Evolutionary conservation across 192 early-diverging fungal species (phyloP), one percentile per base, ranked within the genome.

Genomic region (Thoreauomyces humboldtii): DNA sequence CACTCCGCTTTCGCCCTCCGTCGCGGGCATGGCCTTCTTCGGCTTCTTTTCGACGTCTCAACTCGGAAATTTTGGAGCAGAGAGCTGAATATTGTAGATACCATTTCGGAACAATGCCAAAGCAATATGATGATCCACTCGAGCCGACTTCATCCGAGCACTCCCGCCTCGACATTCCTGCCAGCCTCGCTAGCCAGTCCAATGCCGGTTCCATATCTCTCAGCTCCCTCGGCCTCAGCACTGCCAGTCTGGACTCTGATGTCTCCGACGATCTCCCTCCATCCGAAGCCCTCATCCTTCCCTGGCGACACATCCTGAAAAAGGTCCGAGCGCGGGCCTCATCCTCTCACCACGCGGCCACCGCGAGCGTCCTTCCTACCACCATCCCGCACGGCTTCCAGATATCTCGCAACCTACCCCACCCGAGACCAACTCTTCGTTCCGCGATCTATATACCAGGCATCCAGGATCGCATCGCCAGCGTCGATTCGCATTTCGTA

Each of bases 351-450:
- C 9, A 41, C 9, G 35, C 55, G 34, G 35, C n/a, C 3, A 31
- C 50, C 5, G 55, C 32, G 11, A 27, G 14, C 6, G 32, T 74
- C 12, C 52, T 77, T 15, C 55, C 62, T 4, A 70, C 67, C 22
- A 73, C 65, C 11, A 77, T 82, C 27, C 74, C 80, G 0, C 69
- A 73, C 43, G 80, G 80, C 14, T 82, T 80, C 54, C 80, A 79
- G 48, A 60, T 67, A n/a, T 24, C 69, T 46, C 65, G 75, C 3
- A 62, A 19, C 7, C 44, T 79, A 17, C 25, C 63, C 4, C 67
- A 72, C 37, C 72, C 69, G 11, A 70, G 63, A 52, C 48, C 76
- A n/a, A 61, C 65, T 25, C 29, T 82, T 5, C 75, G 73, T 24
- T 70, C 50, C 32, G 74, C 78, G 15, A 42, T 81, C 35, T 79